Conservation (phyloP, 495 filamentous ascomycete genomes). For the Bryoglossum gracile region DNA sequence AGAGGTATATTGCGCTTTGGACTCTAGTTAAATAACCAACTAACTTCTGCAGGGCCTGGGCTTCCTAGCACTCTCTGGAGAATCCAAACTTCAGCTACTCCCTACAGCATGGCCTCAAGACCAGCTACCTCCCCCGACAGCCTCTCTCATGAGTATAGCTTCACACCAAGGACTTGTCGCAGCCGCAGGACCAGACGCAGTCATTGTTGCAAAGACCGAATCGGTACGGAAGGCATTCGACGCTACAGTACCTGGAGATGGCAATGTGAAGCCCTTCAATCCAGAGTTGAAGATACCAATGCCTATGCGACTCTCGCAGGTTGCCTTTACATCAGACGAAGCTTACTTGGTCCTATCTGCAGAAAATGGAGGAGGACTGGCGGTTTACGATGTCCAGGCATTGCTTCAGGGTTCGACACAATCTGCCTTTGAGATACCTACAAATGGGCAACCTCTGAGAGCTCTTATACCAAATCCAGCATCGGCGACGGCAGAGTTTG, state of each 20-base stretch:
- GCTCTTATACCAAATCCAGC: slow-evolving; percentile 76
- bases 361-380: slow-evolving; percentile 73
- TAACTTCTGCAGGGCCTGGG: slow-evolving; percentile 56
- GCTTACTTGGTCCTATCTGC: slow-evolving; percentile 75
- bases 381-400: slow-evolving; percentile 66
- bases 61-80: slow-evolving; percentile 71
- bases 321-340: slow-evolving; percentile 83
- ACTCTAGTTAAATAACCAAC: no score
- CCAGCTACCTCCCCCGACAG: slow-evolving; percentile 65
- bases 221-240: slow-evolving; percentile 70
- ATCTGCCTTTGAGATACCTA: slow-evolving; percentile 61
- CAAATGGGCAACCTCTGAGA: slow-evolving; percentile 66
- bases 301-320: slow-evolving; percentile 72
- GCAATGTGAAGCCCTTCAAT: slow-evolving; percentile 61
- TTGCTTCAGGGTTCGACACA: slow-evolving; percentile 60
- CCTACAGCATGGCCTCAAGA: slow-evolving; percentile 71
- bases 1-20: slow-evolving; percentile 33
- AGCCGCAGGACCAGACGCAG: slow-evolving; percentile 73
- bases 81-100: slow-evolving; percentile 72
- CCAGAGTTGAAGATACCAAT: slow-evolving; percentile 67
- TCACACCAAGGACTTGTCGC: slow-evolving; percentile 74
- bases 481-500: slow-evolving; percentile 51
- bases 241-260: slow-evolving; percentile 45
- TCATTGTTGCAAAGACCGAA: slow-evolving; percentile 72
- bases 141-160: slow-evolving; percentile 81